phyloP scores from a whole-genome alignment of 192 early-diverging fungal genomes.

The Coemansia interrupta region DNA sequence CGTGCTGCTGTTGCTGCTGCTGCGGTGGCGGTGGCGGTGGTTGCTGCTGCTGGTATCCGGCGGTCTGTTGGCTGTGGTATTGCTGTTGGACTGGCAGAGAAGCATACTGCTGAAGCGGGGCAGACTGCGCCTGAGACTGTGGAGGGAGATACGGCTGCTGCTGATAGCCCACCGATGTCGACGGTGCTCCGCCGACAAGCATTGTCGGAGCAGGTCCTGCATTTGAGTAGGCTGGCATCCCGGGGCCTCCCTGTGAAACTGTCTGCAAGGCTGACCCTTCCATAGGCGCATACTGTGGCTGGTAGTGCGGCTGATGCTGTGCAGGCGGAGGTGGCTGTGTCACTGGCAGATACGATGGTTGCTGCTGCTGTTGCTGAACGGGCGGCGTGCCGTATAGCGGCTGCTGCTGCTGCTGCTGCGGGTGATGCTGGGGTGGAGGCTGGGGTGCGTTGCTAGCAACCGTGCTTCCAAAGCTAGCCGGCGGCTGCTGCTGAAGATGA shows the following conservation, averaged over 20 bases:
- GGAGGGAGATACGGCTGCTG: constrained; percentile 21
- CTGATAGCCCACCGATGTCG: constrained; percentile 25
- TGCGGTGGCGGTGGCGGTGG: constrained; percentile 6
- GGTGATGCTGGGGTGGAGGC: constrained; percentile 18
- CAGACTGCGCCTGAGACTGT: constrained; percentile 5
- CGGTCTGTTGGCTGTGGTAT: not conserved
- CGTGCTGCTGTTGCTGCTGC: constrained; percentile 23
- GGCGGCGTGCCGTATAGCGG: constrained; percentile 14
- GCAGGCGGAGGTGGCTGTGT: constrained; percentile 6
- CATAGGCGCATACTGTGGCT: constrained; percentile 7
- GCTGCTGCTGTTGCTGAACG: constrained; percentile 7
- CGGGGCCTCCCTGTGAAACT: not conserved
- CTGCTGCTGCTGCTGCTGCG: constrained; percentile 19
- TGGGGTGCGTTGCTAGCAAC: constrained; percentile 19
- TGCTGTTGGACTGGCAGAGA: constrained; percentile 10
- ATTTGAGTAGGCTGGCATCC: constrained; percentile 1
- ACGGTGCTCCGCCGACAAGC: constrained; percentile 10
- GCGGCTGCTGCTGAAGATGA: constrained; percentile 20
- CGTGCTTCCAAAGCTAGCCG: constrained; percentile 10
- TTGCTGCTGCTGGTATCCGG: constrained; percentile 2
- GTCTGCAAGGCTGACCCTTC: constrained; percentile 6
- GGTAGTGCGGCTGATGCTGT: constrained; percentile 4
- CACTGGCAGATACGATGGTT: constrained; percentile 5
- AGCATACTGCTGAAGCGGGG: constrained; percentile 13
- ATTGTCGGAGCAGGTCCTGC: not conserved